Base-by-base conservation (phyloP, 805 yeast species). In the Candida bentonensis region DNA sequence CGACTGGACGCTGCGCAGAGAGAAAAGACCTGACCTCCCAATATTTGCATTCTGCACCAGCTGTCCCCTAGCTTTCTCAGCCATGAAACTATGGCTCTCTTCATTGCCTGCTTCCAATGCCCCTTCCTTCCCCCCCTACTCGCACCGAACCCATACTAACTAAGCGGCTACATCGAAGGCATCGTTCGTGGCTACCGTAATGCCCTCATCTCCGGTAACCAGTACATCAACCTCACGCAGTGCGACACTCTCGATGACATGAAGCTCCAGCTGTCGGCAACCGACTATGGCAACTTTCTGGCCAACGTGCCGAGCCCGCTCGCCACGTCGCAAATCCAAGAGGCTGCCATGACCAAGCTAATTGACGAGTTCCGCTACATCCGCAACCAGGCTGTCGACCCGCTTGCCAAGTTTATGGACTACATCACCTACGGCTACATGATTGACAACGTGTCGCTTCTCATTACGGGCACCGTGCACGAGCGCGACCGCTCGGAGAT, bases 391-490 rank as follows among this genome's bases (percentile, higher is more conserved):
- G 78, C 95, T 3, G 79, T 81, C 27, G 87, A 86, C 47, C 82
- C 80, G 26, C 67, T 89, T 57, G 69, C 85, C 39, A 76, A 78
- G 61, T 87, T 89, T 59, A 73, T 92, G 78, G 96, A 94, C 61
- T 94, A 68, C 61, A 86, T 94, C 60, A 81, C 94, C 40, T 92
- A 88, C 60, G 94, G 96, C 9, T 92, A 94, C 66, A 92, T 92
- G 99, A 94, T 92, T 58, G 98, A 92, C 66, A 92, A 92, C 62
- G 95, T 92, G 33, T 84, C 92, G 21, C 70, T 92, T 57, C 82
- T 92, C 82, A 89, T 92, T 58, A 88, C 96, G 1, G 99, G 99
- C 21, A 87, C 98, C 0, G 75, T 92, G 49, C 98, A 92, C 60
- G 94, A 88, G 58, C 75, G 97, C 57, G 96, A 94, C 63, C 78